Evolutionary conservation across 202 grass and related monocot species (phyloP), one percentile per base, ranked within the genome.

Genomic region (Setaria viridis): DNA sequence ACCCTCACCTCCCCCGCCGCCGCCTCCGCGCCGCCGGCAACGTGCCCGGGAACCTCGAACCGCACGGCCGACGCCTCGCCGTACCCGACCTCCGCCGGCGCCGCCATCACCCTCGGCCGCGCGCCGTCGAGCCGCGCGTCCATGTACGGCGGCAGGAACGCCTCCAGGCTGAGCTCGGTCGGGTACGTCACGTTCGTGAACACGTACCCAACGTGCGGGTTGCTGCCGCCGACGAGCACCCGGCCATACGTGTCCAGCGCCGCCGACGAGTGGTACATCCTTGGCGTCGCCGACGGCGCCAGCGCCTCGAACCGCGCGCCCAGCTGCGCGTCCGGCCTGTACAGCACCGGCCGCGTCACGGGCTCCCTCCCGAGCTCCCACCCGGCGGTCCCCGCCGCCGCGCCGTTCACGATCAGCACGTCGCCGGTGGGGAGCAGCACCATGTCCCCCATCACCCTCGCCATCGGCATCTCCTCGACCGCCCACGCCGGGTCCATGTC

Each of bases 201-300:
- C 53, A 79, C 88, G 74, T 98, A 98, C 2, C 87, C 89, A 4
- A 90, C 78, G 72, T 98, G 95, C 42, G 95, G 93, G 83, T 95
- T 98, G 76, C 95, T 95, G 8, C 95, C 93, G 37, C 93, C 95
- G 17, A 98, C 89, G 25, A 95, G 77, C 62, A 98, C 91, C 16
- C 87, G 76, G 6, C 95, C 93, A 63, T 71, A 82, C 25, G 85
- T 85, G 85, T 98, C 93, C 30, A 98, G 91, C 32, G 88, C 32
- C 48, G 95, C 93, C 4, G 93, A 30, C 35, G 93, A 95, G 89
- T 98, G 95, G 93, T 98, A 98, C 91, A 98, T 91, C 65, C 95
- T 33, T 16, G 93, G 80, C 3, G 66, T 71, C 3, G 6, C 8
- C 14, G 89, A 74, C 1, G 11, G 67, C 3, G 67, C 39, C 58